A percentile compares a stretch with the other conserved stretches of the same genome.
These are phyloP conservation scores for Colletotrichum navitas DNA, from an alignment of 2,329 filamentous ascomycete species.

Conservation along the genomic window DNA sequence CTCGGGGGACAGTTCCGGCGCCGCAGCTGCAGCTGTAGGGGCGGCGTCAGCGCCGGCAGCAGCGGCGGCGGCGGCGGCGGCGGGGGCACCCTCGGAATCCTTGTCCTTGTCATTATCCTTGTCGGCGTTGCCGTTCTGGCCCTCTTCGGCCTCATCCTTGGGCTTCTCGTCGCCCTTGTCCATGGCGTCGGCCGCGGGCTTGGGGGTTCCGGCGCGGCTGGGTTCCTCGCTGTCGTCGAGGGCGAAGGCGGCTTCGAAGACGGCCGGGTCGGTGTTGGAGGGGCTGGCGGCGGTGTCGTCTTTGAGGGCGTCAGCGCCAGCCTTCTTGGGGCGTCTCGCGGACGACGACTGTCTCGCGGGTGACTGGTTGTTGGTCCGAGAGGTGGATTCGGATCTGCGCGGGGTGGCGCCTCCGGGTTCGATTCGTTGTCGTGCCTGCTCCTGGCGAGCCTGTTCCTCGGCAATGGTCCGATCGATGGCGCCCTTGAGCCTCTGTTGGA, in stretches of 20 bases:
- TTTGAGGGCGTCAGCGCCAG: constrained; percentile 45
- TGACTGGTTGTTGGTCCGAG: constrained; percentile 33
- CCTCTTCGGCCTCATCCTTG: constrained; percentile 43
- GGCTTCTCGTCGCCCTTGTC: constrained; percentile 49
- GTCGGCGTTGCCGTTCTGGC: constrained; percentile 45
- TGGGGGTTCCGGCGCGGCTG: constrained; percentile 72
- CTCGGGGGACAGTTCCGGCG: constrained; percentile 76
- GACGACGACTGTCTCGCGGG: constrained; percentile 43
- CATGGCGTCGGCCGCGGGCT: constrained; percentile 51
- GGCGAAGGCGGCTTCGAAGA: constrained; percentile 88
- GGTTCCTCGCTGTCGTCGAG: constrained; percentile 85
- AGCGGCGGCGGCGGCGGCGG: constrained; percentile 37
- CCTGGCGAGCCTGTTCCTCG: constrained; percentile 89
- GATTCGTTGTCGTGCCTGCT: constrained; percentile 50
- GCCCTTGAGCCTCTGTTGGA: constrained; percentile 79
- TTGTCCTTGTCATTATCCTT: constrained; percentile 45
- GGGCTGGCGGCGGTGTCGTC: constrained; percentile 56
- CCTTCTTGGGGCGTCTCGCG: constrained; percentile 55
- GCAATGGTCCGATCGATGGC: constrained; percentile 89
- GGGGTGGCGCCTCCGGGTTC: constrained; percentile 29
- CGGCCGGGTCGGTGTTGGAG: constrained; percentile 81
- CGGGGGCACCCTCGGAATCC: constrained; percentile 44
- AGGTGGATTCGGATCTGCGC: constrained; percentile 53
- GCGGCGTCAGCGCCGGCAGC: no score
- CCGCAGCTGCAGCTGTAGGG: constrained; percentile 36